Base-by-base conservation (phyloP, 805 yeast genomes). In the Metschnikowia vanudenii region DNA sequence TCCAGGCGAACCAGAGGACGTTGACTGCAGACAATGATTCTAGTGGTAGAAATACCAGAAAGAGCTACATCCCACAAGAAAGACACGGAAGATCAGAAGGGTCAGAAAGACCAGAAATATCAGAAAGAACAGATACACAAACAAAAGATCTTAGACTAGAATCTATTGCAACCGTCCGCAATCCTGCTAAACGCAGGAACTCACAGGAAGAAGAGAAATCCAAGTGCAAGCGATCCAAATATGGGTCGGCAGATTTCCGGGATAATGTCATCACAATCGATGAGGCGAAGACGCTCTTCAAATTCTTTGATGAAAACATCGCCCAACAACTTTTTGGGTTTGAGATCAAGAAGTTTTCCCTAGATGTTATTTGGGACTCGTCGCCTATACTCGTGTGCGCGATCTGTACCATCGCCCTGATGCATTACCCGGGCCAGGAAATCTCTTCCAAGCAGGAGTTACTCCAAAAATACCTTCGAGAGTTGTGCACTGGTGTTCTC, bases 301-400 rank as follows among this genome's bases (percentile, higher is more conserved):
- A 60, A 12, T 78, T 69, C 46, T 84, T 84, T 56, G 76, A 79
- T 51, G 60, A 69, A 1, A 74, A 81, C 45, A 79, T 84, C 28
- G 69, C 84, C 1, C 82, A 82, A 10, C 87, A 82, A 54, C 63
- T 84, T 37, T 82, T 82, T 68, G 90, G 89, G 0, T 83, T 83
- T 59, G 80, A 75, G 37, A 67, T 82, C 3, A 69, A 81, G 1
- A 66, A 73, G 38, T 72, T 80, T 43, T 66, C 76, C 1, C 73
- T 79, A 3, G 75, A 74, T 7, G 62, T 61, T 3, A 64, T 81
- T 8, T 82, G 87, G 84, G 61, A 66, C 2, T 60, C 69, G 4
- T 80, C 84, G 22, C 85, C 86, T 0, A 63, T 83, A 6, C 63
- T 84, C 31, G 75, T 83, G 3, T 76, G 80, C 32, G 78, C 87